These are phyloP conservation scores for Petasospora fabianii DNA, from an alignment of 1,139 yeast genomes.

Conservation along the genomic window DNA sequence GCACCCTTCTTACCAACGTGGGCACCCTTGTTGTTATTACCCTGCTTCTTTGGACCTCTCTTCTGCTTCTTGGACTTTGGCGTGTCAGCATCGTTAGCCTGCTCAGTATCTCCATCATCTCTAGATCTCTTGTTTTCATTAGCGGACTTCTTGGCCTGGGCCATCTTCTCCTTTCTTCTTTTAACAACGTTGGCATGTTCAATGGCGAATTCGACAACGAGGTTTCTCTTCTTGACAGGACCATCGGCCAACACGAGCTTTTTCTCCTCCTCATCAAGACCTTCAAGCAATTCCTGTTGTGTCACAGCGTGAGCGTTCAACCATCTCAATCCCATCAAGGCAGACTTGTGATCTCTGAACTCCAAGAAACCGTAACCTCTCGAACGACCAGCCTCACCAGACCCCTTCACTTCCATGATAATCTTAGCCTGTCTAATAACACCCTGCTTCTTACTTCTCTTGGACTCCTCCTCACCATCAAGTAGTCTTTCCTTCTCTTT, in stretches of 20 bases:
- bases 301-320: slow-evolving; percentile 89
- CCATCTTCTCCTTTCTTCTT: slow-evolving; percentile 74
- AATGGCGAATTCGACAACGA: slow-evolving; percentile 93
- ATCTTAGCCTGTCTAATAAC: slow-evolving; percentile 92
- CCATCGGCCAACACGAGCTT: slow-evolving; percentile 51
- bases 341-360: slow-evolving; percentile 86
- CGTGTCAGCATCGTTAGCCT: slow-evolving; percentile 21
- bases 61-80: slow-evolving; percentile 30
- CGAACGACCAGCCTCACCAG: slow-evolving; percentile 85
- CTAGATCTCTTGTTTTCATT: slow-evolving; percentile 30
- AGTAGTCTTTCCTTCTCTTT: slow-evolving; percentile 52
- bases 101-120: slow-evolving; percentile 31
- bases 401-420: slow-evolving; percentile 85
- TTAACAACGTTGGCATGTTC: slow-evolving; percentile 92
- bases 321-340: slow-evolving; percentile 97
- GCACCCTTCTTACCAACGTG: slow-evolving; percentile 21
- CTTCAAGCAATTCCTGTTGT: slow-evolving; percentile 64
- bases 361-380: slow-evolving; percentile 97
- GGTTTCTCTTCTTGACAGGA: slow-evolving; percentile 55
- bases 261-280: slow-evolving; percentile 67
- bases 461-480: slow-evolving; percentile 42
- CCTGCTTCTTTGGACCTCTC: slow-evolving; percentile 35
- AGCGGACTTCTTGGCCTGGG: slow-evolving; percentile 41
- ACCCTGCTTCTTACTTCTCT: slow-evolving; percentile 75
- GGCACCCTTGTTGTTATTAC: slow-evolving; percentile 45